A percentile compares a stretch with the other conserved stretches of the same genome.
phyloP scores from a whole-genome alignment of 345 rosid genomes.

The Leavenworthia alabamica region DNA sequence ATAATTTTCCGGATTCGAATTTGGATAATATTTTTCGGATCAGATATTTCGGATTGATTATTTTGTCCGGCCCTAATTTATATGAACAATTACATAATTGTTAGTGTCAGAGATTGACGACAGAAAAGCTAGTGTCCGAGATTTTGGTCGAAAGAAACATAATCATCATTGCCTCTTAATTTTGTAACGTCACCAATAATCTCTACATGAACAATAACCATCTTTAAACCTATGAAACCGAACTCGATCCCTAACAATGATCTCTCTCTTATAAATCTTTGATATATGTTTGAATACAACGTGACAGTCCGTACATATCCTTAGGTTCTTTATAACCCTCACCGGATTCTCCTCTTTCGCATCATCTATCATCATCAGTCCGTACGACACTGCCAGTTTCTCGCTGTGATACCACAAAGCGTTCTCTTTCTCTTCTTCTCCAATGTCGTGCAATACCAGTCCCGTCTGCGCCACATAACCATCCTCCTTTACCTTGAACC shows the following conservation, averaged over 20 bases:
- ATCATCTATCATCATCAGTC: constrained; percentile 40
- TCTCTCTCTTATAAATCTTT: constrained; percentile 57
- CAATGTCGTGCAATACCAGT: constrained; percentile 80
- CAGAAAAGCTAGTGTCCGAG: no score
- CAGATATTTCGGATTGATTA: no score
- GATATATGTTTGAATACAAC: constrained; percentile 63
- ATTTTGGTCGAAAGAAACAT: no score
- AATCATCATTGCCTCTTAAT: not conserved
- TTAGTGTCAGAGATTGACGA: no score
- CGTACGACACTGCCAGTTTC: constrained; percentile 83
- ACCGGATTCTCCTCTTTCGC: constrained; percentile 42
- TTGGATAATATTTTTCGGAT: no score
- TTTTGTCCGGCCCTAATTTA: no score
- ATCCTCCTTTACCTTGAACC: constrained; percentile 55
- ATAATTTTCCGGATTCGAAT: no score
- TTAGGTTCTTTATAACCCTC: constrained; percentile 76
- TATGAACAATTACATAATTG: no score
- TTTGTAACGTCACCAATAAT: constrained; percentile 57
- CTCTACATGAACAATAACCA: constrained; percentile 76
- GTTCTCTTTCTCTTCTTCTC: constrained; percentile 84
- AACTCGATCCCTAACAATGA: constrained; percentile 73
- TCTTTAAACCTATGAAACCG: constrained; percentile 70
- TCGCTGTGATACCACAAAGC: constrained; percentile 73
- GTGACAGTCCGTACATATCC: constrained; percentile 89
- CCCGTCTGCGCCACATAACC: constrained; percentile 73